Evolutionary conservation across 805 yeast genomes (phyloP), one percentile per base, ranked within the genome.

Genomic region (Lachancea dasiensis): DNA sequence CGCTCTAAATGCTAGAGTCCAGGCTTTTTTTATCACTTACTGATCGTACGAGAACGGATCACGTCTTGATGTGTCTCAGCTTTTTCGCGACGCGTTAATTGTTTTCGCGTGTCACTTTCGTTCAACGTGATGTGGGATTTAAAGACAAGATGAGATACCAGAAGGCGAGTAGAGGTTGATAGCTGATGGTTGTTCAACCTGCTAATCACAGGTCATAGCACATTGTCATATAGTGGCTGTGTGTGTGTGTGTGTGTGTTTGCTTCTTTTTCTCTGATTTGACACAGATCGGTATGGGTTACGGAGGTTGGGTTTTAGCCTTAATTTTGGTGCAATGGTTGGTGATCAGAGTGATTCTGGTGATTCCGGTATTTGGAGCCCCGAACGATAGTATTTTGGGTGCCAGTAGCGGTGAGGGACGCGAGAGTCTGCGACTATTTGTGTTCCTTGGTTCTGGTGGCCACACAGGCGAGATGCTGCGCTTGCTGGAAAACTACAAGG

Each of bases 381-480:
- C 25, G 18, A 18, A 23, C 19, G 43, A 22, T 16, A 18, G 33
- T 4, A 11, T 27, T 2, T 6, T 34, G 25, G 31, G 13, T 8
- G 9, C 18, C 10, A 17, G 21, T 24, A 11, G 29, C 30, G 31
- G 18, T 13, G 14, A 11, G 18, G 24, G 27, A 11, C 18, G 24
- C 21, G 9, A 26, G 5, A 17, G 28, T n/a, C 21, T 31, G 27
- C 26, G 29, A 19, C 23, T 37, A 15, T 70, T 83, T 72, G 65
- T 83, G 0, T 68, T 86, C n/a, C 62, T 90, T 8, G 97, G 97
- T 0, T 86, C 96, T 0, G 98, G 98, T 2, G 97, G 97, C 2
- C 97, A 87, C 52, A 87, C 97, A 0, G 97, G 96, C 1, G 97
- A 90, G 58, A 86, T 90, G 94, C 58, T 89, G n/a, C 65, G 89